These are phyloP conservation scores for Hansenula lynferdii DNA, from an alignment of 1,139 yeast genomes.

Conservation along the genomic window DNA sequence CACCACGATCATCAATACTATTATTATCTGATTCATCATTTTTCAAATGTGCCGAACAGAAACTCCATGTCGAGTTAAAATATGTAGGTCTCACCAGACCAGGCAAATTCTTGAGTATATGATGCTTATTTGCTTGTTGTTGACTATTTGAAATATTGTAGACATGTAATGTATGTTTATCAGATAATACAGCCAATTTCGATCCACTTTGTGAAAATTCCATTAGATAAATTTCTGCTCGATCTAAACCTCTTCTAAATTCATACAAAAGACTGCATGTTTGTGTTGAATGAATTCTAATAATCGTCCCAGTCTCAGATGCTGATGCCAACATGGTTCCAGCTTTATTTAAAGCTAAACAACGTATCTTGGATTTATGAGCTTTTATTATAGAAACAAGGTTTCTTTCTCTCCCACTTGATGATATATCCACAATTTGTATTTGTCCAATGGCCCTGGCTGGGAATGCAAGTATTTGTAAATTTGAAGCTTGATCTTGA, in stretches of 20 bases:
- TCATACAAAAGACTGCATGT: slow-evolving; percentile 74
- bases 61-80: slow-evolving; percentile 86
- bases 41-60: slow-evolving; percentile 70
- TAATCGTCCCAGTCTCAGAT: slow-evolving; percentile 81
- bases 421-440: slow-evolving; percentile 23
- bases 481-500: slow-evolving; percentile 19
- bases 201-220: slow-evolving; percentile 74
- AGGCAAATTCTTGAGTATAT: slow-evolving; percentile 63
- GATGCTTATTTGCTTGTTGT: slow-evolving; percentile 49
- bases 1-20: slow-evolving; percentile 48
- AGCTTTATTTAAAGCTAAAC: slow-evolving; percentile 62
- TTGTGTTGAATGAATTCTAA: slow-evolving; percentile 71
- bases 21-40: slow-evolving; percentile 23
- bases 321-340: slow-evolving; percentile 87
- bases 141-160: slow-evolving; percentile 44
- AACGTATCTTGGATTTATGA: slow-evolving; percentile 66
- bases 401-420: slow-evolving; percentile 38
- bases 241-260: slow-evolving; percentile 84
- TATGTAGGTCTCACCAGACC: slow-evolving; percentile 60
- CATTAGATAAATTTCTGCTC: slow-evolving; percentile 78
- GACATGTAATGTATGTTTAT: slow-evolving; percentile 84
- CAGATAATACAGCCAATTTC: slow-evolving; percentile 79
- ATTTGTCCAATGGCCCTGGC: slow-evolving; percentile 36
- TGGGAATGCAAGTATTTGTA: slow-evolving; percentile 68
- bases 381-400: slow-evolving; percentile 76